A percentile compares a stretch with the other conserved stretches of the same genome.
phyloP scores from a whole-genome alignment of 148 eudicot species.

The Silene latifolia region DNA sequence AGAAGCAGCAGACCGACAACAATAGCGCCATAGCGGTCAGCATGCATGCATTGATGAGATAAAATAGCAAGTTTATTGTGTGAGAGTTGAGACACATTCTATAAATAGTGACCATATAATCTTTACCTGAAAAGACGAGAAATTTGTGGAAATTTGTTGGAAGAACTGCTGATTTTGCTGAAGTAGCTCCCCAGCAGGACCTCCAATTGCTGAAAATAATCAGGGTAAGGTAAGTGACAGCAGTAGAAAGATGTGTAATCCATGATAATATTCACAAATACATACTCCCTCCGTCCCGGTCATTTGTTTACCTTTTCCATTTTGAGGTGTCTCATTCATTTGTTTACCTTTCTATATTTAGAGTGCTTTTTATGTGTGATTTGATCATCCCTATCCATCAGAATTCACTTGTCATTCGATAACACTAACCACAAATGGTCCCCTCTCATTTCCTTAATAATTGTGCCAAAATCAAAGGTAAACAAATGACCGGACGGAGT shows the following conservation, averaged over 20 bases:
- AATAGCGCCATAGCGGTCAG: background rate
- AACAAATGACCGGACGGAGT: too few relatives aligned
- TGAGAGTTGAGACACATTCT: background rate
- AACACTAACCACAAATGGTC: too few relatives aligned
- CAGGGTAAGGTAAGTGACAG: slow-evolving; percentile 1
- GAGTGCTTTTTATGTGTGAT: too few relatives aligned
- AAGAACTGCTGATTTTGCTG: slow-evolving; percentile 78
- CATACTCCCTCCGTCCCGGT: background rate
- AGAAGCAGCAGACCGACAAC: background rate
- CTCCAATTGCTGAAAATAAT: slow-evolving; percentile 81
- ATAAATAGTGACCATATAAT: background rate
- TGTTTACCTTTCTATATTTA: too few relatives aligned
- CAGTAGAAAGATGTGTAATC: background rate
- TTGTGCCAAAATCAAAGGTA: too few relatives aligned
- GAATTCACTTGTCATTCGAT: too few relatives aligned
- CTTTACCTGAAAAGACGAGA: slow-evolving; percentile 63
- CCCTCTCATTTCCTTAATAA: too few relatives aligned
- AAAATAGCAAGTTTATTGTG: background rate
- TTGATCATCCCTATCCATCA: too few relatives aligned
- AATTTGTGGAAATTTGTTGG: slow-evolving; percentile 73
- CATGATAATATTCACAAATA: background rate
- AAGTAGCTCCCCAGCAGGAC: slow-evolving; percentile 76
- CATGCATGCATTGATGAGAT: background rate
- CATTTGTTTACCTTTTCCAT: too few relatives aligned
- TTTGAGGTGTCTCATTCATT: too few relatives aligned